A percentile compares a stretch with the other conserved stretches of the same genome.
Evolutionary conservation across 1,139 yeast species (phyloP).

Genomic region (Hansenula lynferdii): DNA sequence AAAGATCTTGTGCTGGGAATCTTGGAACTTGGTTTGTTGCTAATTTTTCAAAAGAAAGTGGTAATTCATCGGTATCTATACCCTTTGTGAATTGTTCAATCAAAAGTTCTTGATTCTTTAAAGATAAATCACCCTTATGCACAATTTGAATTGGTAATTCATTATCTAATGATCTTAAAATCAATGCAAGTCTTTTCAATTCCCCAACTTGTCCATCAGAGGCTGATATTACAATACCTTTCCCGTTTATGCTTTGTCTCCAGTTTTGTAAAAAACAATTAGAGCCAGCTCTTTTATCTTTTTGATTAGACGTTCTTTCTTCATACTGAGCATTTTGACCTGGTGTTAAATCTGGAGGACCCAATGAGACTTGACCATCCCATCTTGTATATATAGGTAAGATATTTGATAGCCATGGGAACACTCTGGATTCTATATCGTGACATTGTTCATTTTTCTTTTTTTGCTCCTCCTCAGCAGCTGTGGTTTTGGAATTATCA

Average conservation of each 20-base stretch:
- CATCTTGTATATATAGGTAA: slow-evolving; percentile 37
- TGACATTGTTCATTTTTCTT: slow-evolving; percentile 17
- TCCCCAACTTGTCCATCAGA: slow-evolving; percentile 41
- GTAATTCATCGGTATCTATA: slow-evolving; percentile 3
- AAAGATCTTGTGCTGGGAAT: slow-evolving; percentile 44
- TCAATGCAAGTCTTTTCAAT: slow-evolving; percentile 37
- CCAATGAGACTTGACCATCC: slow-evolving; percentile 27
- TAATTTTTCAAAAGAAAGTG: slow-evolving; percentile 3
- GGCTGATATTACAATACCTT: slow-evolving; percentile 51
- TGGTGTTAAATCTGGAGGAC: slow-evolving; percentile 19
- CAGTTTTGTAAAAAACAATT: slow-evolving; percentile 36
- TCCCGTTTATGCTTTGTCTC: slow-evolving; percentile 31
- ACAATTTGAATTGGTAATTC: slow-evolving; percentile 50
- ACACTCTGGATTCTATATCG: slow-evolving; percentile 32
- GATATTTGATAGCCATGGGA: slow-evolving; percentile 37
- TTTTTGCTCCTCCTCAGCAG: too few relatives aligned
- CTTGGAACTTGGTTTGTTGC: slow-evolving; percentile 19
- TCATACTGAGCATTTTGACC: too few relatives aligned
- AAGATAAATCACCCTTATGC: slow-evolving; percentile 38
- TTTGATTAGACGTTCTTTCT: too few relatives aligned
- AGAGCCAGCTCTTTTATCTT: not conserved
- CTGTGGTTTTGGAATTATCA: not conserved
- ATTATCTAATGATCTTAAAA: slow-evolving; percentile 42
- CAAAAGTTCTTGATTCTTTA: slow-evolving; percentile 22
- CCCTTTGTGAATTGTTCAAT: slow-evolving; percentile 21